Percentiles rank a stretch among this genome's conserved stretches.
Evolutionary conservation across 2,329 filamentous ascomycete genomes (phyloP).

Genomic region (Microdochium bolleyi): DNA sequence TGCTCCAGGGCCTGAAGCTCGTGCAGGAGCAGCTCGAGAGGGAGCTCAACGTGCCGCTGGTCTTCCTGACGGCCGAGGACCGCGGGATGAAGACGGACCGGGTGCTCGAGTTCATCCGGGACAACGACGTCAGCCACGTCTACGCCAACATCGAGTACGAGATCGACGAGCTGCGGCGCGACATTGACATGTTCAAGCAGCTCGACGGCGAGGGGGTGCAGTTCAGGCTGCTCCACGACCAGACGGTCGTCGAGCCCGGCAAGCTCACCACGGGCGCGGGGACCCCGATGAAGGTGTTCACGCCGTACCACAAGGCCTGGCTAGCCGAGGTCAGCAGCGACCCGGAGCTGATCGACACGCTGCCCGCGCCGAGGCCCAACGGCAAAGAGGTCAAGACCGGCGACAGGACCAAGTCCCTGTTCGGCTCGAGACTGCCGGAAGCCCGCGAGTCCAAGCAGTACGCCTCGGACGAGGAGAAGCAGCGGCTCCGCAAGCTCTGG

Average conservation of each 20-base stretch:
- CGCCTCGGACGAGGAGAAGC: conserved; percentile 17
- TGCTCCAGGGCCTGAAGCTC: conserved; percentile 10
- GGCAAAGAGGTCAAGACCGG: conserved; percentile 8
- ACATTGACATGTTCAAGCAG: conserved; percentile 10
- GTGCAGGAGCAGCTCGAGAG: conserved; percentile 10
- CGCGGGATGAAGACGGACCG: conserved; percentile 6
- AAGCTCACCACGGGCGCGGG: conserved; percentile 9
- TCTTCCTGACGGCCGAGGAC: conserved; percentile 9
- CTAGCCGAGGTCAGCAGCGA: conserved; percentile 32
- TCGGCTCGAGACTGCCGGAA: conserved; percentile 16
- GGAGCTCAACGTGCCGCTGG: conserved; percentile 10
- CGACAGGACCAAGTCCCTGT: conserved; percentile 9
- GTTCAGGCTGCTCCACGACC: conserved; percentile 12
- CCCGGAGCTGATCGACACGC: conserved; percentile 36
- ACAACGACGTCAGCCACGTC: conserved; percentile 11
- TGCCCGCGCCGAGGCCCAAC: conserved; percentile 16
- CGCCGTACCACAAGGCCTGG: conserved; percentile 16
- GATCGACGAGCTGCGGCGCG: conserved; percentile 14
- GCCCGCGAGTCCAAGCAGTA: conserved; percentile 22
- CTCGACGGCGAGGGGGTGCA: conserved; percentile 1
- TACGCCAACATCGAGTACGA: conserved; percentile 17
- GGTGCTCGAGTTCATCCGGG: conserved; percentile 7
- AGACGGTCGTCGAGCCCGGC: conserved; percentile 12
- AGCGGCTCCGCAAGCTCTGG: conserved; percentile 25
- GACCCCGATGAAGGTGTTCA: conserved; percentile 13